Evolutionary conservation across 108 stramenopile genomes (phyloP), one percentile per base, ranked within the genome.

Genomic region (Cylindrotheca closterium): DNA sequence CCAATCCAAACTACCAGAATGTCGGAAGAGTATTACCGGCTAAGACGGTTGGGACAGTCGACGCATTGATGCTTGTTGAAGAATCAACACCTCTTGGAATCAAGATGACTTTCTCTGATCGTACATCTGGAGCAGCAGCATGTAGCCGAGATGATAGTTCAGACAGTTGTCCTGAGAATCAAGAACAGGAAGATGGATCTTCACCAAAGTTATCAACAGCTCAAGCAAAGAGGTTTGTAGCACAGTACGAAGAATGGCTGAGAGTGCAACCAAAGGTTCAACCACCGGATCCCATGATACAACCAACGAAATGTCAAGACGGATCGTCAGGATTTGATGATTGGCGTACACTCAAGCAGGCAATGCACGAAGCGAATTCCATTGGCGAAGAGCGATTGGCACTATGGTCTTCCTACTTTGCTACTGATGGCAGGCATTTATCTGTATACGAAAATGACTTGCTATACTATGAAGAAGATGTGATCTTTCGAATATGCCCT

Each of bases 401-500:
- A 27, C 69, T 73, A 47, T 86, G 86, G 84, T 84, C 71, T 70
- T 73, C 79, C 31, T 89, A 82, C 49, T 78, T 88, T 32, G 83
- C 82, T 22, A 55, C 31, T 10, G 49, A 49, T 19, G 68, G 59
- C 1, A 30, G 70, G 23, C 42, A 67, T 37, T 26, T 59, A 24
- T 51, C 63, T 25, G 67, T 48, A 12, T 65, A 54, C 32, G 42
- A 78, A 10, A 75, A 83, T 45, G 82, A 81, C 55, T 45, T 59
- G 7, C 62, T 83, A 17, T 79, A 79, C 25, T 87, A 86, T 53
- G 67, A 67, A 34, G 60, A 79, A 26, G 83, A 87, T 19, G 75
- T 83, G 18, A 60, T 86, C 17, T 88, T 93, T 60, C 77, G 81
- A 3, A 87, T 93, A 37, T 93, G 92, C 70, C 92, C 92, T 1